phyloP scores from a whole-genome alignment of 2,329 filamentous ascomycete species.

The Ceratocystis cacaofunesta region DNA sequence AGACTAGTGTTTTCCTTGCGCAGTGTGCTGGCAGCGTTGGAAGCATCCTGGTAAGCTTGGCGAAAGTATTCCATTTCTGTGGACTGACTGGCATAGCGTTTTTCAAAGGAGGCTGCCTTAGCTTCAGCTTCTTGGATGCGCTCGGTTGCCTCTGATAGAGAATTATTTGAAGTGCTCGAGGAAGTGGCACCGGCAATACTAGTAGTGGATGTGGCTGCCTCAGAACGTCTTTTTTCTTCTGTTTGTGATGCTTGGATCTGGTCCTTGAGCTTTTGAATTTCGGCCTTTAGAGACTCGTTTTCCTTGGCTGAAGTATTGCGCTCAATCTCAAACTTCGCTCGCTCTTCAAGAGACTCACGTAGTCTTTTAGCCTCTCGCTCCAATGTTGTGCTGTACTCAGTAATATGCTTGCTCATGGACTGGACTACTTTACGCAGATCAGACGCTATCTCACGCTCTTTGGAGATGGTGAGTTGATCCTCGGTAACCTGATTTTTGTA shows the following conservation, averaged over 20 bases:
- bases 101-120: slow-evolving; percentile 21
- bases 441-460: slow-evolving; percentile 22
- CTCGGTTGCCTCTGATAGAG: slow-evolving; percentile 1
- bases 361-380: slow-evolving; percentile 32
- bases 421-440: slow-evolving; percentile 29
- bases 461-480: slow-evolving; percentile 29
- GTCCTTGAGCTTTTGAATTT: slow-evolving; percentile 25
- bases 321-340: slow-evolving; percentile 33
- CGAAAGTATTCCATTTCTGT: slow-evolving; percentile 42
- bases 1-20: slow-evolving; percentile 34
- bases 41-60: slow-evolving; percentile 44
- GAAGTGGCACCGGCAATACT: background rate
- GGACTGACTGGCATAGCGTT: slow-evolving; percentile 25
- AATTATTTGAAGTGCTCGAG: background rate
- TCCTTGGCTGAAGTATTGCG: slow-evolving; percentile 25
- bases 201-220: slow-evolving; percentile 17
- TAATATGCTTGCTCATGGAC: slow-evolving; percentile 31
- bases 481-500: slow-evolving; percentile 20
- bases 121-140: slow-evolving; percentile 11
- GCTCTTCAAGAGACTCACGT: slow-evolving; percentile 37
- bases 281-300: slow-evolving; percentile 22
- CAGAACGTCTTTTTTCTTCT: slow-evolving; percentile 25
- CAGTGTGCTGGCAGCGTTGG: slow-evolving; percentile 32
- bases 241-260: slow-evolving; percentile 19
- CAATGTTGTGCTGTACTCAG: slow-evolving; percentile 32